These are phyloP conservation scores for Scutellaria baicalensis DNA, from an alignment of 257 asterid species.

Conservation along the genomic window DNA sequence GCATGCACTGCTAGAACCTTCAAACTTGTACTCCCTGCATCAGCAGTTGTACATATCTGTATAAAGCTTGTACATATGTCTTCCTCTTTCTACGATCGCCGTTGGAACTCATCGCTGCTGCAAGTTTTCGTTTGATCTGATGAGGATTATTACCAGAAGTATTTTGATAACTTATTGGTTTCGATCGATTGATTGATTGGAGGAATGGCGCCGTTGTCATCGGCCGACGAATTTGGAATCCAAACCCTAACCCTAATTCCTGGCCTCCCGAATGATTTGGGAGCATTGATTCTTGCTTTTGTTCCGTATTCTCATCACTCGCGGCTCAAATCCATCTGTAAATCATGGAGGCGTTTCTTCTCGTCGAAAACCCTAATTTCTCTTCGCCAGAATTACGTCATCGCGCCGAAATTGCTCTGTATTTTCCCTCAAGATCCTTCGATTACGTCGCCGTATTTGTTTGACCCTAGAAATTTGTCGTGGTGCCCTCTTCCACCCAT, in stretches of 20 bases:
- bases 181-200: not conserved
- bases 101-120: conserved; percentile 6
- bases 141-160: not conserved
- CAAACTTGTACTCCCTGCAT: conserved; percentile 14
- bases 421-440: conserved; percentile 88
- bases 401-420: conserved; percentile 51
- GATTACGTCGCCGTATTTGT: conserved; percentile 56
- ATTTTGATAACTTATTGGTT: not conserved
- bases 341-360: conserved; percentile 71
- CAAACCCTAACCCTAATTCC: conserved; percentile 70
- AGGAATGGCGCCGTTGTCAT: conserved; percentile 49
- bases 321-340: conserved; percentile 64
- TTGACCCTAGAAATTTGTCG: conserved; percentile 57
- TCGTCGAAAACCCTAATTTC: conserved; percentile 53
- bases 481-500: conserved; percentile 77
- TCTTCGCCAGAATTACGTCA: conserved; percentile 47
- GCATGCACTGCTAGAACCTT: not conserved
- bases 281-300: conserved; percentile 57
- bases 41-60: conserved; percentile 20
- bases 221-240: conserved; percentile 30
- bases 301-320: conserved; percentile 73
- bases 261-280: conserved; percentile 76
- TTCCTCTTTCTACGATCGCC: conserved; percentile 9
- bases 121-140: not conserved
- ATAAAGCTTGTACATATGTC: not conserved